phyloP scores from a whole-genome alignment of 2,329 filamentous ascomycete genomes.

The Fusarium brevicatenulatum region DNA sequence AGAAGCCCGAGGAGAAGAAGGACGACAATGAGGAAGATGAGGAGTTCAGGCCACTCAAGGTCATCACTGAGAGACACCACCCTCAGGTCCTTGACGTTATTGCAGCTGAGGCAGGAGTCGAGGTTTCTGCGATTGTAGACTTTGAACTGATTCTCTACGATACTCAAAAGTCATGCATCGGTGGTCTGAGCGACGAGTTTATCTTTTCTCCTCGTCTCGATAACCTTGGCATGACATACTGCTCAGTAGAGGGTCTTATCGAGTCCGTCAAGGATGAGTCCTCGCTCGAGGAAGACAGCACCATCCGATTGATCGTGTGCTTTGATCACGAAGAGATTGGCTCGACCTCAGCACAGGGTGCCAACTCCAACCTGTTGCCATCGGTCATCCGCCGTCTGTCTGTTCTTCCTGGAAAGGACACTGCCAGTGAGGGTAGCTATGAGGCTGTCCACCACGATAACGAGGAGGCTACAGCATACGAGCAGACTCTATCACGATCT shows the following conservation, averaged over 20 bases:
- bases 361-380: conserved; percentile 90
- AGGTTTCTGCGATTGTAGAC: conserved; percentile 80
- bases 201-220: conserved; percentile 96
- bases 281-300: conserved; percentile 78
- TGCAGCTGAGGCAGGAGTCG: conserved; percentile 78
- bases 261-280: conserved; percentile 73
- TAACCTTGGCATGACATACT: conserved; percentile 97
- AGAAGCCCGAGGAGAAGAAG: conserved; percentile 52
- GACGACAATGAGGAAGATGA: conserved; percentile 51
- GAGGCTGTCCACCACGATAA: conserved; percentile 67
- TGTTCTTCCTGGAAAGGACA: conserved; percentile 75
- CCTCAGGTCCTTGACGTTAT: conserved; percentile 87
- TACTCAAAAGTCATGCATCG: conserved; percentile 88
- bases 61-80: conserved; percentile 85
- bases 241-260: conserved; percentile 86
- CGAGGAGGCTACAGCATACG: conserved; percentile 82
- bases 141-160: conserved; percentile 99
- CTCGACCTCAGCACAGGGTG: conserved; percentile 90
- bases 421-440: conserved; percentile 70
- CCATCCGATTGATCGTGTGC: conserved; percentile 90
- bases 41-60: conserved; percentile 79
- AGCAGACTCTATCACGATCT: conserved; percentile 89
- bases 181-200: conserved; percentile 91
- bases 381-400: conserved; percentile 87
- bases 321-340: conserved; percentile 99